Base-by-base conservation (phyloP, 2,329 filamentous ascomycete genomes). In the Arachnopeziza araneosa region DNA sequence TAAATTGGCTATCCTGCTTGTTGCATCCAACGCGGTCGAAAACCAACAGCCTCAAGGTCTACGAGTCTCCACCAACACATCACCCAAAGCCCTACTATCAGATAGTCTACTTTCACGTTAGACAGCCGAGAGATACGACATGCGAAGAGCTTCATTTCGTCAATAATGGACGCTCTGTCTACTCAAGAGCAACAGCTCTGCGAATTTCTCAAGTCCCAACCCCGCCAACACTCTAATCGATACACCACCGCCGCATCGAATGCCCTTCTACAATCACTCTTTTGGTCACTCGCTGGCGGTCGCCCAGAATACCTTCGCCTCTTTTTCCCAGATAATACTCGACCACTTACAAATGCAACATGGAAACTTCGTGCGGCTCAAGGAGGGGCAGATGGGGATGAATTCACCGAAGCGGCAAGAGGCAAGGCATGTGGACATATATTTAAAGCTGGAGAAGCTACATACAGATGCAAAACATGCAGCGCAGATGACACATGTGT, bases 391-490 rank as follows among this genome's bases (percentile, higher is more conserved):
- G 92, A 96, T 71, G 93, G 95, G 12, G 91, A 93, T 32, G 96
- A 99, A 74, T 99, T 98, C 73, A 95, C 91, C 22, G 89, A 93
- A 67, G 89, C 90, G 7, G 95, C 95, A 17, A 86, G 91, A 67
- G 95, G 96, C 58, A 96, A 96, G 75, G 88, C 92, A 53, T 99
- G 95, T 73, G 96, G 95, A 3, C 96, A 99, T 78, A 98, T 99
- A 64, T 96, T 99, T 81, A 93, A 93, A 76, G 83, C 85, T 17
- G 95, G 93, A 55, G 95, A 99, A 78, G 93, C 92, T 59, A 93
- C 91, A 61, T 99, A 98, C 74, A 84, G 89, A 69, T 99, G 95
- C 80, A 89, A 92, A 69, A 98, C 93, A 10, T 99, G 95, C 75
- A 91, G 91, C 54, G 86, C 89, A 52, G 96, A 99, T 74, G 93